These are phyloP conservation scores for Trametes meyenii DNA, from an alignment of 768 basidiomycete genomes.

Conservation along the genomic window DNA sequence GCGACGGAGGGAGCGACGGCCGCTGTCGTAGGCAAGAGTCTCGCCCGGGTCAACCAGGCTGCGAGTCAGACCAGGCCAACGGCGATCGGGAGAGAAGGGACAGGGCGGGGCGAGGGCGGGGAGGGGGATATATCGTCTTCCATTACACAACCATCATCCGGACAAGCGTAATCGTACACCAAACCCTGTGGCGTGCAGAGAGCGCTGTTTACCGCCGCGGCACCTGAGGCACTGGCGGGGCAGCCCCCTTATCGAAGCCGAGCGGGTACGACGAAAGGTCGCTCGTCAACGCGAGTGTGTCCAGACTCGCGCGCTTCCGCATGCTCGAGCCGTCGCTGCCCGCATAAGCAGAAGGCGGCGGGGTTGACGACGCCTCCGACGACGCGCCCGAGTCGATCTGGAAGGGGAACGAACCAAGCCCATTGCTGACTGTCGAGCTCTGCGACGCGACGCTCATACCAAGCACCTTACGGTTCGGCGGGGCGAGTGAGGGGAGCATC, in stretches of 20 bases:
- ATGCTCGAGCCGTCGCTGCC: slow-evolving; percentile 38
- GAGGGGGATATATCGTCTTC: slow-evolving; percentile 12
- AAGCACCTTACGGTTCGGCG: slow-evolving; percentile 62
- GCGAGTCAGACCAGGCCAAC: slow-evolving; percentile 23
- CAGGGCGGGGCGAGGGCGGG: neutral
- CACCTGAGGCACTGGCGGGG: slow-evolving; percentile 23
- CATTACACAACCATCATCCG: slow-evolving; percentile 20
- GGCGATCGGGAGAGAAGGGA: slow-evolving; percentile 15
- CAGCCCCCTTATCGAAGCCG: slow-evolving; percentile 54
- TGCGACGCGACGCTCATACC: slow-evolving; percentile 79
- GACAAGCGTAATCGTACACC: slow-evolving; percentile 24
- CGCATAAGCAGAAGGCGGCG: slow-evolving; percentile 35
- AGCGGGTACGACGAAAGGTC: slow-evolving; percentile 86
- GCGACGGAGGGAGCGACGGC: slow-evolving; percentile 15
- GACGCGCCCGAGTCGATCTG: slow-evolving; percentile 70
- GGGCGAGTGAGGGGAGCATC: slow-evolving; percentile 30
- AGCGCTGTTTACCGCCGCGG: slow-evolving; percentile 13
- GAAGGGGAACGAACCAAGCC: slow-evolving; percentile 86
- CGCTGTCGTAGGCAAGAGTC: slow-evolving; percentile 20
- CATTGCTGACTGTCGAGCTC: slow-evolving; percentile 75
- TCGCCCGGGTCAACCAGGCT: slow-evolving; percentile 28
- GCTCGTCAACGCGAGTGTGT: slow-evolving; percentile 81
- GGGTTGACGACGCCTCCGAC: slow-evolving; percentile 35
- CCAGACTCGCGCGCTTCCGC: slow-evolving; percentile 78
- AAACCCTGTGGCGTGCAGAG: slow-evolving; percentile 1